phyloP scores from a whole-genome alignment of 2,329 filamentous ascomycete species.

The Fusarium longipes region DNA sequence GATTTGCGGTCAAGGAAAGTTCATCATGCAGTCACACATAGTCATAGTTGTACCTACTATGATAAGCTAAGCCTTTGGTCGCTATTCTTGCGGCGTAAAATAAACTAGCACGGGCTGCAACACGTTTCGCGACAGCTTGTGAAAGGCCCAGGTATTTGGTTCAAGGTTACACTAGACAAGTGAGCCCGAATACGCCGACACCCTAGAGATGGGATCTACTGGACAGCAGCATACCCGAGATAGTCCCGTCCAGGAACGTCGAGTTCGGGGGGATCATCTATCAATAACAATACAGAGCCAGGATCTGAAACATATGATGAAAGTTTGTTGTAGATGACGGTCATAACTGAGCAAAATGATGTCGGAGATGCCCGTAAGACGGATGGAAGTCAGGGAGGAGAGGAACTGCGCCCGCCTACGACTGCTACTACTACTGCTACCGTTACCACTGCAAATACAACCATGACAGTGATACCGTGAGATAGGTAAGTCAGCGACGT shows the following conservation, averaged over 20 bases:
- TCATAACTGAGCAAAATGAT: constrained; percentile 3
- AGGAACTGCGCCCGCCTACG: constrained; percentile 19
- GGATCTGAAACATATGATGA: not conserved
- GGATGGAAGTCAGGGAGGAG: constrained; percentile 8
- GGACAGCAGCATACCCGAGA: constrained; percentile 14
- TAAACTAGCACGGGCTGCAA: constrained; percentile 2
- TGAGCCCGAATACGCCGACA: constrained; percentile 20
- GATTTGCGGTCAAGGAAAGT: constrained; percentile 5
- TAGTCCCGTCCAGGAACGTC: constrained; percentile 14
- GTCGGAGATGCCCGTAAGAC: constrained; percentile 19
- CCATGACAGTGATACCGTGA: constrained; percentile 25
- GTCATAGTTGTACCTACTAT: not conserved
- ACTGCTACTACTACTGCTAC: constrained; percentile 32
- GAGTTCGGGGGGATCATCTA: constrained; percentile 14
- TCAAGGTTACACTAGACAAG: constrained; percentile 19
- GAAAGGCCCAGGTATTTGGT: constrained; percentile 29
- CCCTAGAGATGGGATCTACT: constrained; percentile 21
- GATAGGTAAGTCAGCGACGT: constrained; percentile 19
- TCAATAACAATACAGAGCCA: constrained; percentile 23
- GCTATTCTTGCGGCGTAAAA: constrained; percentile 19
- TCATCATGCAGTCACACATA: not conserved
- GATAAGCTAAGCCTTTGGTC: not conserved
- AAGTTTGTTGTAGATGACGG: not conserved
- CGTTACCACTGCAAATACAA: constrained; percentile 19
- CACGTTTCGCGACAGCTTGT: constrained; percentile 20